These are phyloP conservation scores for Diutina rugosa DNA, from an alignment of 1,139 yeast genomes.

Conservation along the genomic window DNA sequence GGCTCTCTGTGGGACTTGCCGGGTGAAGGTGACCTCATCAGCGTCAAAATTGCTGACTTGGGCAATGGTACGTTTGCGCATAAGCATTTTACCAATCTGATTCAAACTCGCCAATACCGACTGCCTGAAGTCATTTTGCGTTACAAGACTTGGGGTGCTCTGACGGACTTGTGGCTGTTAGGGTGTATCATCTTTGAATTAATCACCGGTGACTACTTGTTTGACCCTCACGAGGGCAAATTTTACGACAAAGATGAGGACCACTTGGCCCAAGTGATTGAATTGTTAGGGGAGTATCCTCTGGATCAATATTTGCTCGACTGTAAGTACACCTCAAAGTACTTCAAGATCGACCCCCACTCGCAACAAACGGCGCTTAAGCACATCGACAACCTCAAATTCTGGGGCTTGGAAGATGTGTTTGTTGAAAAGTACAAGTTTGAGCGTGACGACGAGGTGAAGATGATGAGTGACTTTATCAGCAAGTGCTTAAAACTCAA, in stretches of 20 bases:
- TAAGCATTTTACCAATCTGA: constrained; percentile 69
- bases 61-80: constrained; percentile 76
- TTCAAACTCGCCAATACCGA: constrained; percentile 78
- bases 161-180: constrained; percentile 74
- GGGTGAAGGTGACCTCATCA: not conserved
- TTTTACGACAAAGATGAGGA: constrained; percentile 66
- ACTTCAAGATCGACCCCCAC: constrained; percentile 22
- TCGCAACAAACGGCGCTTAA: constrained; percentile 23
- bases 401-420: constrained; percentile 58
- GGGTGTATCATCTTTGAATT: constrained; percentile 76
- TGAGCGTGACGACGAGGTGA: constrained; percentile 11
- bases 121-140: constrained; percentile 63
- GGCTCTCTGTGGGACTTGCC: not conserved
- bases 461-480: constrained; percentile 27
- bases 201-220: constrained; percentile 72
- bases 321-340: constrained; percentile 39
- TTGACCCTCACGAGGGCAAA: constrained; percentile 65
- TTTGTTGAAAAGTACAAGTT: constrained; percentile 63
- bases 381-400: constrained; percentile 50
- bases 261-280: constrained; percentile 73
- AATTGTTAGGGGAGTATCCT: constrained; percentile 50
- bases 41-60: constrained; percentile 60
- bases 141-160: constrained; percentile 71
- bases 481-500: constrained; percentile 26
- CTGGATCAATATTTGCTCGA: constrained; percentile 30